Evolutionary conservation across 805 yeast species (phyloP), one percentile per base, ranked within the genome.

Genomic region (Candida stauntonica): DNA sequence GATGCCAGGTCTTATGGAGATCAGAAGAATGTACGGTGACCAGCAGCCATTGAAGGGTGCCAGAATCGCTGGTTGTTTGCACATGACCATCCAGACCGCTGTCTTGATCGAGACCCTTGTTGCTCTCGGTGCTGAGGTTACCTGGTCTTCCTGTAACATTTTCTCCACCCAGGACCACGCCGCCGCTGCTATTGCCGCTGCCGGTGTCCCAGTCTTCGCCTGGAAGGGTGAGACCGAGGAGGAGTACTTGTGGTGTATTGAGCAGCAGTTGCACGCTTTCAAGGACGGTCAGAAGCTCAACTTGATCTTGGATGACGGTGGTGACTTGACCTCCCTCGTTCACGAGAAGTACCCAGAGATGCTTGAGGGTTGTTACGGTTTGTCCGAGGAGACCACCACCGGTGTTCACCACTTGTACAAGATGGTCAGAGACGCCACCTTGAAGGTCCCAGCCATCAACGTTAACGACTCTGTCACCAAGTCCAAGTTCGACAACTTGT

Each of bases 141-240:
- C 99, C 62, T 91, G 99, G 99, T 79, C 96, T 50, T 87, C 96
- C 35, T 91, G 99, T 80, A 91, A 91, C 95, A 91, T 91, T 61
- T 91, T 86, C 83, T 89, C 98, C 58, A 91, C 99, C 54, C 99
- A 91, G 77, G 99, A 91, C 73, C 98, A 91, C 68, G 98, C 98
- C 57, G 98, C 99, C 60, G 97, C 99, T 62, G 98, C 98, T 60
- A 93, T 91, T 68, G 99, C 99, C 58, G 99, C 98, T 56, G 70
- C 96, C 55, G 99, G 99, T 74, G 94, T 91, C 45, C 98, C 99
- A 64, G 99, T 91, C 54, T 91, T 87, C 58, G 99, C 99, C 61
- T 91, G 99, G 99, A 91, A 91, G 80, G 98, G 99, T 68, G 98
- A 91, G 81, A 87, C 98, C 69, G 99, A 91, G 72, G 98, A 91